These are phyloP conservation scores for Crucihimalaya himalaica DNA, from an alignment of 345 rosid species.

Conservation along the genomic window DNA sequence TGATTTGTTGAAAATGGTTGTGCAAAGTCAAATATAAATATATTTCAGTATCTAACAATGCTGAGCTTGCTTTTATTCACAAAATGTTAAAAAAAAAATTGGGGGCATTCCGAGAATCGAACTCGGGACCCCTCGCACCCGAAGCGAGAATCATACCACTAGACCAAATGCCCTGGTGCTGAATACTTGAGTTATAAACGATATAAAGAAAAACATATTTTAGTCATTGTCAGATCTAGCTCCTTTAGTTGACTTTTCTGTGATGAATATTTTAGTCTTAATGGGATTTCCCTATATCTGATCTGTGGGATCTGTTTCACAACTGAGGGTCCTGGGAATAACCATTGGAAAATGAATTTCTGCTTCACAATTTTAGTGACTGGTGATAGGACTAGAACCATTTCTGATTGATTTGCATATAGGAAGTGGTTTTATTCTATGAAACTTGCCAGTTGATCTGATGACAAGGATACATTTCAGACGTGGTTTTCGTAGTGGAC, in stretches of 20 bases:
- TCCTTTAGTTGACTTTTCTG: constrained; percentile 20
- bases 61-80: not conserved
- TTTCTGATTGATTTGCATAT: constrained; percentile 5
- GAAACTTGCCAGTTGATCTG: constrained; percentile 7
- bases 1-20: constrained; percentile 2
- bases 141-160: constrained; percentile 98
- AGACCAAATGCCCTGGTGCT: constrained; percentile 61
- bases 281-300: constrained; percentile 19
- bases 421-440: not conserved
- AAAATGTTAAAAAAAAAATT: not conserved
- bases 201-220: not conserved
- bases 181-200: not conserved
- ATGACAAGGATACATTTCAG: not conserved
- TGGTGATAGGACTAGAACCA: not conserved
- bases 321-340: not conserved
- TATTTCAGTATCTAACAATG: not conserved
- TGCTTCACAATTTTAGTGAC: not conserved
- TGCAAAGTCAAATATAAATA: not conserved
- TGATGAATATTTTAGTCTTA: not conserved
- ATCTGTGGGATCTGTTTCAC: not conserved
- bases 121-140: constrained; percentile 95
- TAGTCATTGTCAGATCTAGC: not conserved
- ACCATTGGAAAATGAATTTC: not conserved
- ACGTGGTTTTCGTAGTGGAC: constrained; percentile 1
- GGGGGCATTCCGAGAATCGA: constrained; percentile 81